phyloP scores from a whole-genome alignment of 2,329 filamentous ascomycete species.

The Fonsecaea multimorphosa region DNA sequence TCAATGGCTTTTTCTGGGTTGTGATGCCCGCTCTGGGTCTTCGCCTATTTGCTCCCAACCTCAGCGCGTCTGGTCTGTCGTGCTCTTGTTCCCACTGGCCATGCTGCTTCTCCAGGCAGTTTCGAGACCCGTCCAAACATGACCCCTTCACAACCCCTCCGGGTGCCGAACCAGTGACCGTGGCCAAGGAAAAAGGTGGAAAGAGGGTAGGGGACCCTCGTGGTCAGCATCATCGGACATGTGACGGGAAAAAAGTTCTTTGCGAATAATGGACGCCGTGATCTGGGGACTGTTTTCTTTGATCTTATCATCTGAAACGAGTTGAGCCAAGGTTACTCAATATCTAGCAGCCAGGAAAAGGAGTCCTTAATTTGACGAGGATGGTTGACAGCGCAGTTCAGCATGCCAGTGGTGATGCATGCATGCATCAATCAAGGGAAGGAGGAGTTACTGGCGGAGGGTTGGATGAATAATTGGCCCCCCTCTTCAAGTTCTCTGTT shows the following conservation, averaged over 20 bases:
- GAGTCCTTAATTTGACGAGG: background rate
- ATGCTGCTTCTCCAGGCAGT: background rate
- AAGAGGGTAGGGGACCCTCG: background rate
- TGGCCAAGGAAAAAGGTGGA: constrained; percentile 7
- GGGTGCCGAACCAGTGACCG: background rate
- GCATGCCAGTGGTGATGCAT: background rate
- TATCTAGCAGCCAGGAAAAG: background rate
- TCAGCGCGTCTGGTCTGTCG: constrained; percentile 3
- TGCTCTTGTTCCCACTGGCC: constrained; percentile 14
- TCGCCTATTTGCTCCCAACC: constrained; percentile 11
- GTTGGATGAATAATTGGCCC: constrained; percentile 2
- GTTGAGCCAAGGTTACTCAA: background rate
- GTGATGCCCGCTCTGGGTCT: constrained; percentile 19
- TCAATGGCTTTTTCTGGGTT: constrained; percentile 10
- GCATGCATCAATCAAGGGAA: background rate
- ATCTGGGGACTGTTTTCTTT: background rate
- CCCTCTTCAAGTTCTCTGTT: background rate
- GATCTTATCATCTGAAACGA: constrained; percentile 2
- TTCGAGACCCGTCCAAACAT: background rate
- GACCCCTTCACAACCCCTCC: background rate
- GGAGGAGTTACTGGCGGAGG: background rate
- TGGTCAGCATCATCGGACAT: constrained; percentile 9
- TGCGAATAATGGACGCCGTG: background rate
- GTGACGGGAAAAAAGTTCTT: constrained; percentile 9
- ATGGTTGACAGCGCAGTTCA: background rate